These are phyloP conservation scores for Balamuthia mandrillaris DNA, from an alignment of 208 protist genomes.

Conservation along the genomic window DNA sequence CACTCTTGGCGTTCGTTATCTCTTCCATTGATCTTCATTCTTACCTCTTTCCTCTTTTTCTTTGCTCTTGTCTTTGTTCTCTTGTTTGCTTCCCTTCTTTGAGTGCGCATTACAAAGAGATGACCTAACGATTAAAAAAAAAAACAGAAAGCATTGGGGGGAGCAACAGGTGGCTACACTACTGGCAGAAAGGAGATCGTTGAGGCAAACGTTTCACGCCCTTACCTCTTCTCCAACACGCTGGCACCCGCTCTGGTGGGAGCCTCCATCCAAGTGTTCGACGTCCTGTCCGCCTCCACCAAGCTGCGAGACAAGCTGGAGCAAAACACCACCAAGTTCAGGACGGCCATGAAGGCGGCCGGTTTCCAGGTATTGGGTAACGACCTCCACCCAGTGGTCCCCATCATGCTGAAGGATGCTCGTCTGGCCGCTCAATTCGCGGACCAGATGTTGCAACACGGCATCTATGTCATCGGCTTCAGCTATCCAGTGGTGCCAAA, in stretches of 20 bases:
- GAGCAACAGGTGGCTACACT: slow-evolving; percentile 69
- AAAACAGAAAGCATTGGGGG: slow-evolving; percentile 27
- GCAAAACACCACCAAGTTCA: slow-evolving; percentile 76
- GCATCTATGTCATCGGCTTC: slow-evolving; percentile 87
- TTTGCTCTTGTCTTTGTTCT: too few relatives aligned
- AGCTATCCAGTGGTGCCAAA: slow-evolving; percentile 69
- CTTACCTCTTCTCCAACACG: slow-evolving; percentile 86
- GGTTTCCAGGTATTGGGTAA: slow-evolving; percentile 67
- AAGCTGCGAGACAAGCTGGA: slow-evolving; percentile 54
- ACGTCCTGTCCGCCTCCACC: slow-evolving; percentile 40
- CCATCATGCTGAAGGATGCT: slow-evolving; percentile 80
- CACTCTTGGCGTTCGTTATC: slow-evolving; percentile 63
- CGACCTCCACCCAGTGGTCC: slow-evolving; percentile 76
- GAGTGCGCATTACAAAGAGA: too few relatives aligned
- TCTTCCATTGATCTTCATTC: neutral
- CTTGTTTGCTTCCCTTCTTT: too few relatives aligned
- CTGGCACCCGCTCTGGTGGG: slow-evolving; percentile 78
- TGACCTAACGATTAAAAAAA: too few relatives aligned
- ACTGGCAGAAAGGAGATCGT: slow-evolving; percentile 73
- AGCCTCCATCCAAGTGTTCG: slow-evolving; percentile 71
- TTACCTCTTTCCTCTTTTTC: neutral
- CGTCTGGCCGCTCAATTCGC: slow-evolving; percentile 76
- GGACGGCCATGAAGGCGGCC: slow-evolving; percentile 48
- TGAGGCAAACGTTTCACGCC: slow-evolving; percentile 57
- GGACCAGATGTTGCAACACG: slow-evolving; percentile 75